Conservation (phyloP, 257 asterid genomes). For the Leonotis leonurus region DNA sequence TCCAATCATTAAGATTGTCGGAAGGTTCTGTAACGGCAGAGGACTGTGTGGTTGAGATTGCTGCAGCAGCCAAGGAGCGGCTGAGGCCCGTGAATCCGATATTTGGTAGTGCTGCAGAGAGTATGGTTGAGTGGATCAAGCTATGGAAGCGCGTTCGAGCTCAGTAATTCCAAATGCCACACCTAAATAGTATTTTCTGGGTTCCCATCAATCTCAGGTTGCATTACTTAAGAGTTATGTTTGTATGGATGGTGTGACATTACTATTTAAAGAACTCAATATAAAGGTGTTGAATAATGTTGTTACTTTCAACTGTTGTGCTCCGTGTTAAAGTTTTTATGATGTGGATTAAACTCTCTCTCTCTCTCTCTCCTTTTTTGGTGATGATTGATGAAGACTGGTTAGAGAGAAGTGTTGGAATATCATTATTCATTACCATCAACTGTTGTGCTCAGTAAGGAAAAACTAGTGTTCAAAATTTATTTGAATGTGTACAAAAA, state of each 20-base stretch:
- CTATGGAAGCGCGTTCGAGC: constrained; percentile 58
- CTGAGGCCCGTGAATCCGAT: constrained; percentile 44
- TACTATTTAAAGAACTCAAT: neutral
- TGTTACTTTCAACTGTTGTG: neutral
- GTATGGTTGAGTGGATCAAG: constrained; percentile 77
- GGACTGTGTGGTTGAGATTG: constrained; percentile 79
- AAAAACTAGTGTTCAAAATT: no score
- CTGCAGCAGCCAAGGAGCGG: constrained; percentile 52
- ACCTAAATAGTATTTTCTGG: no score
- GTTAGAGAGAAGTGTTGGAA: no score
- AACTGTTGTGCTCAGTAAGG: no score
- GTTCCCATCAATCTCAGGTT: neutral
- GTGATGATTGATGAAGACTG: no score
- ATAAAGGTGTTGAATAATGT: constrained; percentile 1
- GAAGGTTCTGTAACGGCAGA: constrained; percentile 49
- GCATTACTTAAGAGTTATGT: neutral
- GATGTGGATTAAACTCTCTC: neutral
- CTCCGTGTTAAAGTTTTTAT: neutral
- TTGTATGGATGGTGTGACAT: neutral
- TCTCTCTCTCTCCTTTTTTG: neutral
- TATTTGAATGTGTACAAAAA: no score
- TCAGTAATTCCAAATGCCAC: no score
- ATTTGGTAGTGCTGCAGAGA: constrained; percentile 64
- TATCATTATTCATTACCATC: no score
- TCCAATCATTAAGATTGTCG: constrained; percentile 58